Base-by-base conservation (phyloP, 805 yeast genomes). In the Wickerhamomyces mucosus region DNA sequence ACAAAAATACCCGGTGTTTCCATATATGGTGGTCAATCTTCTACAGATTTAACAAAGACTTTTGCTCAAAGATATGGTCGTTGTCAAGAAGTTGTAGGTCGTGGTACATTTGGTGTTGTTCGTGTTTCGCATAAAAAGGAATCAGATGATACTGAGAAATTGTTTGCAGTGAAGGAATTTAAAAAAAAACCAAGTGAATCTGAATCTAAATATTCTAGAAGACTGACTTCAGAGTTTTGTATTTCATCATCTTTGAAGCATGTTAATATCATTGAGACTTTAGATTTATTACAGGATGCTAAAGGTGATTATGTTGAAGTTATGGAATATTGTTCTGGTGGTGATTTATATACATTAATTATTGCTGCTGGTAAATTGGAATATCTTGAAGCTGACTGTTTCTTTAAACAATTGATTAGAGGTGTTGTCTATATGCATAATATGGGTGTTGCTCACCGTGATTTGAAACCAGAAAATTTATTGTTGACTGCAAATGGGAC, bases 21-120 rank as follows among this genome's bases (percentile, higher is more conserved):
- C 6, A 15, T 20, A 8, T 26, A 29, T 16, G 27, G 12, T 17
- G 12, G 15, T 17, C 19, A 35, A 18, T 5, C 32, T 9, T 14
- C 31, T 6, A 36, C 27, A 11, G 26, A 39, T 4, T 26, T 33
- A 8, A 42, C 40, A 34, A 72, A 74, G 29, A 73, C 88, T 8
- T 80, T 89, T 53, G 79, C 75, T 7, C 88, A 86, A 45, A 82
- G 88, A 52, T 89, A 89, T 54, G 98, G 98, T 26, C 70, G 81
- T 32, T 89, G 97, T 54, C 95, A 85, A 56, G 97, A 89, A 53
- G 83, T 88, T 29, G 72, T 92, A 40, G 98, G 98, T 17, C 71
- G 82, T 31, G 97, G 97, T 15, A 77, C 96, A 0, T 89, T 82
- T 61, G 98, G 98, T 14, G 84, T 85, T 28, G 97, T 89, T 15